Conservation (phyloP, 208 protist genomes). For the Crithidia brevicula region DNA sequence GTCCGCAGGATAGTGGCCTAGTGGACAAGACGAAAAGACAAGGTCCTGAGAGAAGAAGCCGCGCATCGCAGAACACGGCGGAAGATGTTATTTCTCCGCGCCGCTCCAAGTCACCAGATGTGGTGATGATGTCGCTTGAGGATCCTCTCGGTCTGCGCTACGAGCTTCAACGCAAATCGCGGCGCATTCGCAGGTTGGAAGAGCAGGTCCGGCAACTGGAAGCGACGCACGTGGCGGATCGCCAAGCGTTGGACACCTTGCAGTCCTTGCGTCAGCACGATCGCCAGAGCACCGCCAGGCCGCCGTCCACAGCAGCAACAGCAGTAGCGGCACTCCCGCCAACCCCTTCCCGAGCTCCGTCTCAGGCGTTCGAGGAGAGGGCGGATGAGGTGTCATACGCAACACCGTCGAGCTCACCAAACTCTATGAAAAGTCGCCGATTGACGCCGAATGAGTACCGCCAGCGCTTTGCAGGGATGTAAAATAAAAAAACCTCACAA, state of each 20-base stretch:
- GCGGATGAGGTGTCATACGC: neutral
- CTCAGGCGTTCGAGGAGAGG: constrained; percentile 3
- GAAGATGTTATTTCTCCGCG: neutral
- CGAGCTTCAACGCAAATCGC: constrained; percentile 42
- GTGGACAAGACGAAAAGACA: too few species aligned
- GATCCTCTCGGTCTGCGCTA: constrained; percentile 39
- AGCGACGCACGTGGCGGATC: constrained; percentile 22
- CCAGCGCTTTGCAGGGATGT: constrained; percentile 37
- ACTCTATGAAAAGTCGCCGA: neutral
- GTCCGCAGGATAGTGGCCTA: too few species aligned
- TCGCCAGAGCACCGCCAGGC: constrained; percentile 21
- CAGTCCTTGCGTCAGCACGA: constrained; percentile 43
- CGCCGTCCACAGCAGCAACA: neutral
- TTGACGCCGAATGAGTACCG: constrained; percentile 31
- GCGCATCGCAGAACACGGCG: neutral
- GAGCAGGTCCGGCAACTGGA: constrained; percentile 45
- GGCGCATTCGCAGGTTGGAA: constrained; percentile 39
- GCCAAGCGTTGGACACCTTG: constrained; percentile 34
- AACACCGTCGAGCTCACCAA: neutral
- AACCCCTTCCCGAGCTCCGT: constrained; percentile 5
- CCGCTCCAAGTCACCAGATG: constrained; percentile 7
- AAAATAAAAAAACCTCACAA: constrained; percentile 6
- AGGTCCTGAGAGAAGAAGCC: too few species aligned
- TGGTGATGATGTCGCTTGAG: constrained; percentile 30
- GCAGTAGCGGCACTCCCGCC: neutral